phyloP scores from a whole-genome alignment of 805 yeast species.

The Isabelozyma heimii region DNA sequence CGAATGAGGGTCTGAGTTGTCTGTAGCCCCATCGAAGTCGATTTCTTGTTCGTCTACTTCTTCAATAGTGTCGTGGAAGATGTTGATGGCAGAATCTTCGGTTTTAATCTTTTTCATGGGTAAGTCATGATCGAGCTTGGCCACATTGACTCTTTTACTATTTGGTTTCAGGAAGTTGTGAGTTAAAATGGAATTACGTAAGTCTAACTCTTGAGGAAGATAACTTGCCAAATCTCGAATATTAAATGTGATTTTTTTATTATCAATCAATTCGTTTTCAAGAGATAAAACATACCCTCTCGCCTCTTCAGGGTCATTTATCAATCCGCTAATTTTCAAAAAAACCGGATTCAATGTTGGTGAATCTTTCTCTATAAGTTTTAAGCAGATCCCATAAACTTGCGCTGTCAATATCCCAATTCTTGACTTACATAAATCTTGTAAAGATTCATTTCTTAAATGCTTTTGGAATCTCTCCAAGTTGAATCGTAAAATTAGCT shows the following conservation, averaged over 20 bases:
- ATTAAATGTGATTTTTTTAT: conserved; percentile 32
- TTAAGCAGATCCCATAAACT: conserved; percentile 59
- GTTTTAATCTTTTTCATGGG: conserved; percentile 20
- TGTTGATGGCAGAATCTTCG: conserved; percentile 12
- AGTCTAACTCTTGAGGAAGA: conserved; percentile 41
- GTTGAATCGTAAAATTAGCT: conserved; percentile 57
- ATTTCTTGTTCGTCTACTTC: not conserved
- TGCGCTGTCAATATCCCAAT: conserved; percentile 67
- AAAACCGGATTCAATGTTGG: conserved; percentile 42
- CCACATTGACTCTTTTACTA: conserved; percentile 13
- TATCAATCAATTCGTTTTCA: conserved; percentile 34
- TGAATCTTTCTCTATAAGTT: conserved; percentile 55
- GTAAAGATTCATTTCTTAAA: conserved; percentile 63
- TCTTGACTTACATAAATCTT: conserved; percentile 59
- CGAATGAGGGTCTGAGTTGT: conserved; percentile 24
- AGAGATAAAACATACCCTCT: conserved; percentile 19
- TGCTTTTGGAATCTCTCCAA: conserved; percentile 65
- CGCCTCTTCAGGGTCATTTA: conserved; percentile 48
- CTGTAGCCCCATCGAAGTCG: conserved; percentile 10
- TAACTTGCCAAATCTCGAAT: conserved; percentile 30
- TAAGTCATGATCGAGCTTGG: conserved; percentile 9
- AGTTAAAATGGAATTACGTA: conserved; percentile 45
- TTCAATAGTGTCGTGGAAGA: not conserved
- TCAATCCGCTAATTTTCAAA: conserved; percentile 44
- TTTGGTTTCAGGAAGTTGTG: conserved; percentile 39